Evolutionary conservation across 192 early-diverging fungal genomes (phyloP).

Genomic region (Kickxella alabastrina): DNA sequence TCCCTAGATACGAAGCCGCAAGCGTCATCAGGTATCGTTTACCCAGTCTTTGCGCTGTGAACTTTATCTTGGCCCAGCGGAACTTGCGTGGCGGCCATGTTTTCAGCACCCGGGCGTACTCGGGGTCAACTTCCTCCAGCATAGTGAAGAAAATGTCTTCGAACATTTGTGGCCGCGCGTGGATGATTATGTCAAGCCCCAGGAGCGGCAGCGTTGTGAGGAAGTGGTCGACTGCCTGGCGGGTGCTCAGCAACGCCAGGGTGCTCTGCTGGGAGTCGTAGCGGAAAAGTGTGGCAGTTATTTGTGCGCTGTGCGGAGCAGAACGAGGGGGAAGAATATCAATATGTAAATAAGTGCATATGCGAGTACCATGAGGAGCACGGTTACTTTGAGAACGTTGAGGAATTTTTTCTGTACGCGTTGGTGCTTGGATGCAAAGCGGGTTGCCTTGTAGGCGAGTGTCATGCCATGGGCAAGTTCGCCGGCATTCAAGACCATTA

Average conservation of each 20-base stretch:
- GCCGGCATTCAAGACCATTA: slow-evolving; percentile 24
- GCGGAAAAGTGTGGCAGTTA: slow-evolving; percentile 15
- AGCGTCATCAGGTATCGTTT: slow-evolving; percentile 44
- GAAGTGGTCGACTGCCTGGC: slow-evolving; percentile 36
- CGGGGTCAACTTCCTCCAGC: slow-evolving; percentile 36
- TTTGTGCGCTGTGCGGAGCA: slow-evolving; percentile 24
- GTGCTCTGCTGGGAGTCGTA: slow-evolving; percentile 31
- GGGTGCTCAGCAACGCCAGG: slow-evolving; percentile 34
- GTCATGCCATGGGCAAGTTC: slow-evolving; percentile 24
- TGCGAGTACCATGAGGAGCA: slow-evolving; percentile 23
- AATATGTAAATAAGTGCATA: slow-evolving; percentile 17
- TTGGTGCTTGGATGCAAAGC: slow-evolving; percentile 31
- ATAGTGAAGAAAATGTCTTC: slow-evolving; percentile 37
- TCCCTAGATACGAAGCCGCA: slow-evolving; percentile 20
- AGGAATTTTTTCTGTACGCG: slow-evolving; percentile 31
- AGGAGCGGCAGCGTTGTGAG: slow-evolving; percentile 36
- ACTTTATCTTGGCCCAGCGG: slow-evolving; percentile 39
- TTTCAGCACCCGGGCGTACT: slow-evolving; percentile 26
- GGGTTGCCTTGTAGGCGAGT: slow-evolving; percentile 33
- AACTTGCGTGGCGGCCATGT: slow-evolving; percentile 36
- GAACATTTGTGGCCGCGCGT: slow-evolving; percentile 24
- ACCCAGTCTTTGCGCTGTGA: slow-evolving; percentile 20
- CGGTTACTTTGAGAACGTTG: slow-evolving; percentile 24
- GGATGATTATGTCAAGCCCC: slow-evolving; percentile 35
- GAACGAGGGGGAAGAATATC: slow-evolving; percentile 31